phyloP scores from a whole-genome alignment of 2,329 filamentous ascomycete species.

The Ustilaginoidea virens region DNA sequence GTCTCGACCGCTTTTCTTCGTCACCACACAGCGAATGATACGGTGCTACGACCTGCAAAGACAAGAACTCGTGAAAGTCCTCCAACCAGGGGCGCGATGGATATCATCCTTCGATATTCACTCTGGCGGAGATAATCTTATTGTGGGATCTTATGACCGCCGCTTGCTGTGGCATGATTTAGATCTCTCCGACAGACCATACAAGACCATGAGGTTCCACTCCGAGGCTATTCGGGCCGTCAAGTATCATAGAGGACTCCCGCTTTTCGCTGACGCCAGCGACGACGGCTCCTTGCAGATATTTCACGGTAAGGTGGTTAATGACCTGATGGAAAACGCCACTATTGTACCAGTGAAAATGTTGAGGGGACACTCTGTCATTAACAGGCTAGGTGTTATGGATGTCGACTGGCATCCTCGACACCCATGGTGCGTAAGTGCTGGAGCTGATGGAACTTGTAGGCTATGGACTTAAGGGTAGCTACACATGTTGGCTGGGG shows the following conservation, averaged over 20 bases:
- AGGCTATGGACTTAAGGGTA: slow-evolving; percentile 60
- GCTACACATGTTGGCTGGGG: neutral
- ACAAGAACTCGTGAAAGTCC: slow-evolving; percentile 81
- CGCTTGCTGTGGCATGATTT: slow-evolving; percentile 93
- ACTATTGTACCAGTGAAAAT: slow-evolving; percentile 95
- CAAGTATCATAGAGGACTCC: slow-evolving; percentile 66
- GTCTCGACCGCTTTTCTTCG: slow-evolving; percentile 81
- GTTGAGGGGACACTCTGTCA: slow-evolving; percentile 75
- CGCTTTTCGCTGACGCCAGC: slow-evolving; percentile 85
- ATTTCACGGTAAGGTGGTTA: slow-evolving; percentile 92
- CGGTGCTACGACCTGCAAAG: slow-evolving; percentile 86
- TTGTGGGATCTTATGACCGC: slow-evolving; percentile 89
- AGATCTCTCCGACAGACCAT: slow-evolving; percentile 76
- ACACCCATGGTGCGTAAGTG: slow-evolving; percentile 88
- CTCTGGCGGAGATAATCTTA: slow-evolving; percentile 81
- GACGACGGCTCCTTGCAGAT: slow-evolving; percentile 92
- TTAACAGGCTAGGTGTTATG: slow-evolving; percentile 74
- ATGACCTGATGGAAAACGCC: slow-evolving; percentile 89
- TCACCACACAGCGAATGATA: slow-evolving; percentile 86
- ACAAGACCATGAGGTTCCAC: slow-evolving; percentile 95
- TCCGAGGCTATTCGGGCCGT: slow-evolving; percentile 80
- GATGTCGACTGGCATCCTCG: slow-evolving; percentile 92
- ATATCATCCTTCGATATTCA: slow-evolving; percentile 92
- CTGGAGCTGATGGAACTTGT: slow-evolving; percentile 85
- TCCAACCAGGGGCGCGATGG: slow-evolving; percentile 85